Evolutionary conservation across 352 stramenopile species (phyloP).

Genomic region (Phytophthora europaea): DNA sequence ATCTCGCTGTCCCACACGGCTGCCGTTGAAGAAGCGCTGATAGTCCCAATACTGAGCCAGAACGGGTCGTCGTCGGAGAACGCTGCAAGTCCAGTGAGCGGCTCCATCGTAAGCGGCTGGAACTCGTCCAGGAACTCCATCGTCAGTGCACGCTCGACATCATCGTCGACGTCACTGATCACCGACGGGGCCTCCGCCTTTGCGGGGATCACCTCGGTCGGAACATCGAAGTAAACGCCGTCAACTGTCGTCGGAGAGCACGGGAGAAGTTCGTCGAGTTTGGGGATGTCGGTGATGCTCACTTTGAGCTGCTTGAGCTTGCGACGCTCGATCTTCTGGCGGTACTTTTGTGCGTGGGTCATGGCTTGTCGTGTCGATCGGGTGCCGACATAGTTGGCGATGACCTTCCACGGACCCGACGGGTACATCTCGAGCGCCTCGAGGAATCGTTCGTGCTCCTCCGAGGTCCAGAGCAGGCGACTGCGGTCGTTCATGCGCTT

Average conservation of each 20-base stretch:
- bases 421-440: slow-evolving; percentile 50
- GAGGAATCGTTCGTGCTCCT: slow-evolving; percentile 59
- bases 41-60: slow-evolving; percentile 29
- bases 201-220: neutral
- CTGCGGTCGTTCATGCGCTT: slow-evolving; percentile 37
- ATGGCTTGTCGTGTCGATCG: slow-evolving; percentile 49
- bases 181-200: neutral
- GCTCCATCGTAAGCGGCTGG: slow-evolving; percentile 34
- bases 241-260: slow-evolving; percentile 29
- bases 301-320: slow-evolving; percentile 38
- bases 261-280: slow-evolving; percentile 20
- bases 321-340: slow-evolving; percentile 44
- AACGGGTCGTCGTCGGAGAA: slow-evolving; percentile 34
- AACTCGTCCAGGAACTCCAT: slow-evolving; percentile 46
- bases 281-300: slow-evolving; percentile 1
- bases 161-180: slow-evolving; percentile 8
- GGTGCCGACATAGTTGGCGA: slow-evolving; percentile 46
- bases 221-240: slow-evolving; percentile 12
- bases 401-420: slow-evolving; percentile 51
- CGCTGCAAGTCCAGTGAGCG: slow-evolving; percentile 9
- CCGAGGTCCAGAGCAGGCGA: slow-evolving; percentile 38
- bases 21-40: slow-evolving; percentile 28
- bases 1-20: slow-evolving; percentile 27
- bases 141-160: slow-evolving; percentile 31
- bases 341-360: slow-evolving; percentile 59